Base-by-base conservation (phyloP, 495 filamentous ascomycete species). In the Penicillium coprophilum region DNA sequence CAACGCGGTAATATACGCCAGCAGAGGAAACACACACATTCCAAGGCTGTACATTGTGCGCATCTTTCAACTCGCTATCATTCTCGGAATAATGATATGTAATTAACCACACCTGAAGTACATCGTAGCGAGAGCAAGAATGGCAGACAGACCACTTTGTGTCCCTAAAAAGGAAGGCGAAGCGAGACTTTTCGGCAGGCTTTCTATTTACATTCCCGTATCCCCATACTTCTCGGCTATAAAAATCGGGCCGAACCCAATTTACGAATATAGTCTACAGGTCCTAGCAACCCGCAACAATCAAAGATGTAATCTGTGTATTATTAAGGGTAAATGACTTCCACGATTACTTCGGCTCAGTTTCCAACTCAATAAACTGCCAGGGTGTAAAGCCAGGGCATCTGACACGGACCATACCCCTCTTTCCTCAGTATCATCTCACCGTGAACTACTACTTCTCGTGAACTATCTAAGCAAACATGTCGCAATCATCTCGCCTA, bases 401-500 rank as follows among this genome's bases (percentile, higher is more conserved):
- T 36, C 34, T 34, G 32, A 15, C 32, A 34, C 5, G 4, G 15
- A 15, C 32, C 13, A 6, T 2, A 15, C 32, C 32, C 32, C 32
- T n/a, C 32, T n/a, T 36, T 10, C 7, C 34, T 36, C 15, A 8
- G 2, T n/a, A n/a, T 2, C 2, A 8, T n/a, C 5, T n/a, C 13
- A n/a, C 8, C 34, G 6, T 36, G 15, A 36, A 36, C n/a, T 7
- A 36, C 34, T 15, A 2, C 15, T 6, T 36, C 1, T 8, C 6
- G 34, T n/a, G 15, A 36, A 36, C 4, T 7, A 36, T 36, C 13
- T 4, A 27, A 27, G 4, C 15, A 31, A 56, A n/a, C 6, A 51
- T 52, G 58, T 9, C 41, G 1, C n/a, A 24, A 30, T 38, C 50
- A 17, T 44, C 49, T 9, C 72, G 72, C 23, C 58, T 77, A 1